Conservation (phyloP, 768 basidiomycete species). For the Tricholoma hemisulphureum region DNA sequence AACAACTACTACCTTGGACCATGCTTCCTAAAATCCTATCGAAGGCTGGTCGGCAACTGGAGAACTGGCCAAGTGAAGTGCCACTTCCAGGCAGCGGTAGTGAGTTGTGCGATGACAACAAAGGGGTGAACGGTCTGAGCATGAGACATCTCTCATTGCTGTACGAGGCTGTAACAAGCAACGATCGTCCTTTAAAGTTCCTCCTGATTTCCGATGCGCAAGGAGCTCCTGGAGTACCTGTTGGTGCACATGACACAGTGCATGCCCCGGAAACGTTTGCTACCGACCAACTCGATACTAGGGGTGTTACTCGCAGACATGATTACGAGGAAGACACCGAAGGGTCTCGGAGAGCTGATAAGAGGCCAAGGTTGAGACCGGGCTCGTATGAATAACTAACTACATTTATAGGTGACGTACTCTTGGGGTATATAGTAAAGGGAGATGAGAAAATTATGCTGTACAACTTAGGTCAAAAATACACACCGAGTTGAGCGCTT, state of each 20-base stretch:
- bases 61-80: slow-evolving; percentile 2
- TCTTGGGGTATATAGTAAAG: too few relatives aligned
- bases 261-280: neutral
- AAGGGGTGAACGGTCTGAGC: neutral
- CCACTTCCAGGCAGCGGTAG: slow-evolving; percentile 2
- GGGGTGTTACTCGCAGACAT: neutral
- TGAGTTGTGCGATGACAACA: neutral
- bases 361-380: neutral
- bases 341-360: neutral
- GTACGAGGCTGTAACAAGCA: neutral
- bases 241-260: neutral
- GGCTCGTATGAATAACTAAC: too few relatives aligned
- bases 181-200: neutral
- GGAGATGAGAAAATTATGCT: too few relatives aligned
- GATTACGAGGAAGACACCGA: neutral
- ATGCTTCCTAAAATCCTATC: neutral
- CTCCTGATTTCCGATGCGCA: neutral
- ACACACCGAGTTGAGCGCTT: too few relatives aligned
- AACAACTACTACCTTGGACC: neutral
- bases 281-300: neutral
- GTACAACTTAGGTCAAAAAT: too few relatives aligned
- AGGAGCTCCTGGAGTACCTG: neutral
- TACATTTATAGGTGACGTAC: too few relatives aligned
- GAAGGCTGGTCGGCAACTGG: neutral
- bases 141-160: neutral